Evolutionary conservation across 257 asterid genomes (phyloP), one percentile per base, ranked within the genome.

Genomic region (Catharanthus roseus): DNA sequence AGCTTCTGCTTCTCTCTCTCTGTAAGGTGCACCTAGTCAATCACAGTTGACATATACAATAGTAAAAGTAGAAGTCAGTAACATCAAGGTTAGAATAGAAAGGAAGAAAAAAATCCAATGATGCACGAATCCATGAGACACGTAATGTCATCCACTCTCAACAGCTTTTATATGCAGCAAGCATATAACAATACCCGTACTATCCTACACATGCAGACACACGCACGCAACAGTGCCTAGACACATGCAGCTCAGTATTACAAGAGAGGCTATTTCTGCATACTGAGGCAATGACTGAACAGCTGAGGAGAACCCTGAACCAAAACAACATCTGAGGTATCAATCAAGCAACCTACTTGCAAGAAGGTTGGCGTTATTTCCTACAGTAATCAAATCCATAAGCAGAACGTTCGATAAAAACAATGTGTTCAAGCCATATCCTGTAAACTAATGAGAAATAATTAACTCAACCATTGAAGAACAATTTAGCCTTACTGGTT

Each of bases 1-100:
- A 95, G 85, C 74, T 89, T 95, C 84, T 95, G 99, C 80, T 85
- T 95, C 86, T 95, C 99, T 86, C 99, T 84, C 82, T 95, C 99
- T 36, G 96, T 87, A 75, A 91, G 85, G 79, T 88, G 93, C 77
- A 82, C 97, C 99, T 95, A 79, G 73, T 72, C 67, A 77, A 63
- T 45, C 42, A 66, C 62, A 39, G 44, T 50, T 68, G 62, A 55
- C n/a, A 73, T 24, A 82, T 38, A 70, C 72, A 58, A 70, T 62
- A 26, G 44, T 68, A 64, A 54, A 78, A 66, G 34, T 38, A 26
- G 62, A 34, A 33, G 53, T 18, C 28, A 16, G 33, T 2, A 3
- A 39, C 41, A 36, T 29, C 8, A 28, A n/a, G 38, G 24, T 28
- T 28, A 70, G 19, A 28, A 21, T 0, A 3, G 28, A 49, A 26